Conservation (phyloP, 2,329 filamentous ascomycete genomes). For the Plectosphaerella cucumerina region DNA sequence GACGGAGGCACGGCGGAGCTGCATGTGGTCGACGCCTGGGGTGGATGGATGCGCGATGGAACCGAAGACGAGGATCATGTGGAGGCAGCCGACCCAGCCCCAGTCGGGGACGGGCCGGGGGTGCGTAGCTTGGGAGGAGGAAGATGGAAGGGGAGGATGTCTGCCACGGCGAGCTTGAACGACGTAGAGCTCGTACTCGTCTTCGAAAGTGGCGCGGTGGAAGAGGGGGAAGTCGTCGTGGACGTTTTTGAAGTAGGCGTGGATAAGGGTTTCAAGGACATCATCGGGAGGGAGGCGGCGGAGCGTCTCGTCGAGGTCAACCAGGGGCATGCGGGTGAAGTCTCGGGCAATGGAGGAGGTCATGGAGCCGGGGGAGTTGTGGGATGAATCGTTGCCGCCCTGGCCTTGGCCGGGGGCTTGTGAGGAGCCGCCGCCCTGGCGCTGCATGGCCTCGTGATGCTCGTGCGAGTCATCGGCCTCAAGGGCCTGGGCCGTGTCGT, state of each 20-base stretch:
- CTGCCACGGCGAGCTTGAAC: conserved; percentile 11
- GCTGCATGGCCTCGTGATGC: neutral
- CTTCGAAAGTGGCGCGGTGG: conserved; percentile 26
- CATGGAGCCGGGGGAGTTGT: conserved; percentile 18
- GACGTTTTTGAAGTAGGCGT: conserved; percentile 28
- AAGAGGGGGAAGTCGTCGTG: conserved; percentile 31
- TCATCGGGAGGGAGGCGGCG: conserved; percentile 19
- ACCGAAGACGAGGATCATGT: conserved; percentile 32
- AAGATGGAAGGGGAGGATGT: too few relatives aligned
- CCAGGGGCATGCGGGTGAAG: conserved; percentile 17
- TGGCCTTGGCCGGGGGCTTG: neutral
- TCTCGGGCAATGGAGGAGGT: conserved; percentile 21
- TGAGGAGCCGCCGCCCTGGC: too few relatives aligned
- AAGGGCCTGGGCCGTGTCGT: conserved; percentile 18
- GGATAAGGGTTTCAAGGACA: conserved; percentile 23
- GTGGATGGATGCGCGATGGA: conserved; percentile 21
- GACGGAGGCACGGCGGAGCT: conserved; percentile 18
- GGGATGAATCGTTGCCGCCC: neutral
- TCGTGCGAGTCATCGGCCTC: conserved; percentile 14
- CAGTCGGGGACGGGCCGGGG: conserved; percentile 17
- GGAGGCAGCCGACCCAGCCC: conserved; percentile 29
- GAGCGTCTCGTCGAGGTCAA: conserved; percentile 23
- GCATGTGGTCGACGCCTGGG: conserved; percentile 19
- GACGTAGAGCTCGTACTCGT: conserved; percentile 26
- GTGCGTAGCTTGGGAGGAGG: neutral